phyloP scores from a whole-genome alignment of 208 protist species.

The Trypanosoma caninum region DNA sequence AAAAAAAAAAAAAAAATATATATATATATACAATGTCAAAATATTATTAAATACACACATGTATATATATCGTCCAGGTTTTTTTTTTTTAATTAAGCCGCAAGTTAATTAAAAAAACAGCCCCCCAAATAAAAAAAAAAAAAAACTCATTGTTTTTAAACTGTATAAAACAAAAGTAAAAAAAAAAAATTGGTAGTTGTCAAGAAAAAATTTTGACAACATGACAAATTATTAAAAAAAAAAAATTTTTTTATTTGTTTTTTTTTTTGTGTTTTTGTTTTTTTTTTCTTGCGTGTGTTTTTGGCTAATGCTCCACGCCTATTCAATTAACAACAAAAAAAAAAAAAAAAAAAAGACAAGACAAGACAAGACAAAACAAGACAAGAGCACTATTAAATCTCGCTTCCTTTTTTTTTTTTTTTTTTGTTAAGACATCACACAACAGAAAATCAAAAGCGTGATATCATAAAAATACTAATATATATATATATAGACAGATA shows the following conservation, averaged over 20 bases:
- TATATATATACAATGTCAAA: too few relatives aligned
- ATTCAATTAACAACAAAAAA: conserved; percentile 11
- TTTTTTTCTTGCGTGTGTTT: not conserved
- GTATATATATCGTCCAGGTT: too few relatives aligned
- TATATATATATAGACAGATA: not conserved
- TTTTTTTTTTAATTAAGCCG: too few relatives aligned
- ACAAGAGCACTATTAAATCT: not conserved
- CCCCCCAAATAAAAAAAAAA: conserved; percentile 24
- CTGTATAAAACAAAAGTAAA: not conserved
- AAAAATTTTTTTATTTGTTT: too few relatives aligned
- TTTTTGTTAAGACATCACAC: not conserved
- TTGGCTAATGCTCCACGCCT: not conserved
- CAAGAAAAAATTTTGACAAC: too few relatives aligned
- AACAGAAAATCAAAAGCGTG: not conserved
- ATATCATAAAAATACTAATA: not conserved
- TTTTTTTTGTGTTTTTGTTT: too few relatives aligned
- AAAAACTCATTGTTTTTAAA: conserved; percentile 1
- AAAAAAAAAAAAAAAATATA: too few relatives aligned
- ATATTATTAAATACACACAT: too few relatives aligned
- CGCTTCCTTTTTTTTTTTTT: conserved; percentile 5
- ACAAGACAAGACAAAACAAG: conserved; percentile 11
- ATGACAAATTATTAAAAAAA: too few relatives aligned
- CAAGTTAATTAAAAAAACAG: too few relatives aligned
- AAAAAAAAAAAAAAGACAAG: conserved; percentile 11
- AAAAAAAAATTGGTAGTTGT: too few relatives aligned